These are phyloP conservation scores for Pyrenopolyporus hunteri DNA, from an alignment of 495 filamentous ascomycete genomes.

Conservation along the genomic window DNA sequence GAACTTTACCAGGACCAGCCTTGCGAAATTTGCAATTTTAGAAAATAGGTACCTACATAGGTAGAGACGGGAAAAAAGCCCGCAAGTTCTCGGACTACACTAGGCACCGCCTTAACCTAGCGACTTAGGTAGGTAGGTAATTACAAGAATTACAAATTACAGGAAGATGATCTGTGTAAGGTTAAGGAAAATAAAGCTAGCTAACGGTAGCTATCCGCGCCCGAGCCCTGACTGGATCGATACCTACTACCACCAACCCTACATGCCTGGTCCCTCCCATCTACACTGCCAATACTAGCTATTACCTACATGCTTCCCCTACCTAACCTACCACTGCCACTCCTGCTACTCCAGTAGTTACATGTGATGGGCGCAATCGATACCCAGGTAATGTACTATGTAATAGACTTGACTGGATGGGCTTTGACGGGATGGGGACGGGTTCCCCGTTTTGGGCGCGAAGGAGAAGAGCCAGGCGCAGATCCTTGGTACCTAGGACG, in stretches of 20 bases:
- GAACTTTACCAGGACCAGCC: background rate
- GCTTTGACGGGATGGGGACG: conserved; percentile 8
- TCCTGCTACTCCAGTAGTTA: too few species aligned
- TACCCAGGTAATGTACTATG: too few species aligned
- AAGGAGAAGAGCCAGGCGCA: conserved; percentile 22
- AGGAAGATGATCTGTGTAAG: too few species aligned
- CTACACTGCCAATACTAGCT: background rate
- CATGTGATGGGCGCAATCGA: too few species aligned
- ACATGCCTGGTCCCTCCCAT: background rate
- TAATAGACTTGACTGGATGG: background rate
- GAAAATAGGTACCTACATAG: too few species aligned
- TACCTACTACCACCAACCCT: too few species aligned
- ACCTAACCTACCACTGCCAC: background rate
- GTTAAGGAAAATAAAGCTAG: background rate
- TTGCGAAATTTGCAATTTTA: conserved; percentile 30
- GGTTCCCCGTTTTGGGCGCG: conserved; percentile 28
- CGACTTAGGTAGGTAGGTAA: too few species aligned
- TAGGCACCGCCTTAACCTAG: too few species aligned
- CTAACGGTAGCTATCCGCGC: conserved; percentile 16
- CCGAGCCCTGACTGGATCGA: conserved; percentile 14
- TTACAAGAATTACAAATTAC: too few species aligned
- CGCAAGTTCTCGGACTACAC: too few species aligned
- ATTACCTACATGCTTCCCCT: background rate
- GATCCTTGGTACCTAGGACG: conserved; percentile 28
- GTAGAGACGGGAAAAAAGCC: too few species aligned